phyloP scores from a whole-genome alignment of 495 filamentous ascomycete species.

The Lasiosphaeria miniovina region DNA sequence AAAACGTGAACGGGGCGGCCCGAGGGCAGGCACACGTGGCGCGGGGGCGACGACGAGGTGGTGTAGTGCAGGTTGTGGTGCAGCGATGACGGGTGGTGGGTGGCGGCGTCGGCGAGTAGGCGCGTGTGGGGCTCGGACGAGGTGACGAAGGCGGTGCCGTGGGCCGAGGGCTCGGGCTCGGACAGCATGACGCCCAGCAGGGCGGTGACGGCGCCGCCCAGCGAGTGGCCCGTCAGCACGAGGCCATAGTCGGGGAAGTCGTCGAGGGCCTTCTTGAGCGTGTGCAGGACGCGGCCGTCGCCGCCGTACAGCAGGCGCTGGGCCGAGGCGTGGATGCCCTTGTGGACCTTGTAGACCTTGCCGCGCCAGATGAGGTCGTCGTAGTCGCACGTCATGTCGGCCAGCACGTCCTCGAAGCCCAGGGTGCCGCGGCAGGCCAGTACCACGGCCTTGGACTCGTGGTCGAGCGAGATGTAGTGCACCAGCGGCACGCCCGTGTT shows the following conservation, averaged over 20 bases:
- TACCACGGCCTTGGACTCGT: conserved; percentile 73
- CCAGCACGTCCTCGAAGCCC: conserved; percentile 77
- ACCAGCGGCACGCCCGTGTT: conserved; percentile 74
- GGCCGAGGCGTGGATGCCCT: conserved; percentile 79
- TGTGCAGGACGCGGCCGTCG: conserved; percentile 63
- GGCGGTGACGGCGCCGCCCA: conserved; percentile 72
- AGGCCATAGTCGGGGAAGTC: conserved; percentile 71
- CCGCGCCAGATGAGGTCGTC: conserved; percentile 68
- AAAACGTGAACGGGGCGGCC: conserved; percentile 74
- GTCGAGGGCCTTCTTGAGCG: conserved; percentile 66
- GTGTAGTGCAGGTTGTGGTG: conserved; percentile 8
- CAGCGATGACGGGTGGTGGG: neutral
- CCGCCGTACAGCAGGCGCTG: conserved; percentile 63
- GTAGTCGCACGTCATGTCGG: conserved; percentile 80
- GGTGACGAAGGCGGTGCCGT: conserved; percentile 45
- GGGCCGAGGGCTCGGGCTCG: conserved; percentile 40
- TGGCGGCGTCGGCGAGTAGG: conserved; percentile 34
- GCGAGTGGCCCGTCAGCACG: conserved; percentile 72
- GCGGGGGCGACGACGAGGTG: conserved; percentile 8
- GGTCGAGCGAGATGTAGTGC: conserved; percentile 74
- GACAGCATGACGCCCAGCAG: conserved; percentile 73
- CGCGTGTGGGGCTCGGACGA: conserved; percentile 43
- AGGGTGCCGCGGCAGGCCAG: conserved; percentile 74
- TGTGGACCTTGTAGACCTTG: conserved; percentile 69
- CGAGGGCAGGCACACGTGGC: conserved; percentile 54